phyloP scores from a whole-genome alignment of 345 rosid species.

The Gossypium ekmanianum region DNA sequence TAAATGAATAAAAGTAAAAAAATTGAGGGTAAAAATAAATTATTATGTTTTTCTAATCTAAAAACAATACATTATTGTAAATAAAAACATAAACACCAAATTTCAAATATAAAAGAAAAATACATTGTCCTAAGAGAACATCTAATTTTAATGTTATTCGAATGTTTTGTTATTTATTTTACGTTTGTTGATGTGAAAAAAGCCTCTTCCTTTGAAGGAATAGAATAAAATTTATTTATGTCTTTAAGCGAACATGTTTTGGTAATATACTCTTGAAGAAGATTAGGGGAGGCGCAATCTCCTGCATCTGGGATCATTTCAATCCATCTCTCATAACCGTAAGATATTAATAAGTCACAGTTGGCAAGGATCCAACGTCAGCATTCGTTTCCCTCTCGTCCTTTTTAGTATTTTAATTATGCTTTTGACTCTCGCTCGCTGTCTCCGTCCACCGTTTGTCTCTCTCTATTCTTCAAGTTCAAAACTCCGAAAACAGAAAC shows the following conservation, averaged over 20 bases:
- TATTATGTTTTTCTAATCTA: too few species aligned
- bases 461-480: neutral
- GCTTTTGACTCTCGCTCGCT: neutral
- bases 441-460: neutral
- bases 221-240: too few species aligned
- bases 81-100: too few species aligned
- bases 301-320: neutral
- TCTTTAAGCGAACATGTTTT: too few species aligned
- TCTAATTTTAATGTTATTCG: too few species aligned
- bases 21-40: too few species aligned
- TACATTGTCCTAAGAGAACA: too few species aligned
- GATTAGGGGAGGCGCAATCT: neutral
- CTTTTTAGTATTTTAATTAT: neutral
- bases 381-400: neutral
- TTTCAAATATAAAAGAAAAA: too few species aligned
- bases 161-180: too few species aligned
- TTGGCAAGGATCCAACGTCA: constrained; percentile 17
- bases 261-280: neutral
- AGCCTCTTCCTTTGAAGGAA: neutral
- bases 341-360: neutral
- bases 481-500: neutral
- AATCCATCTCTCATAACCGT: neutral
- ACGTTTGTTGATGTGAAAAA: neutral
- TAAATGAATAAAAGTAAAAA: too few species aligned
- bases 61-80: too few species aligned